Evolutionary conservation across 805 yeast species (phyloP).

Genomic region (Lachancea kluyveri): DNA sequence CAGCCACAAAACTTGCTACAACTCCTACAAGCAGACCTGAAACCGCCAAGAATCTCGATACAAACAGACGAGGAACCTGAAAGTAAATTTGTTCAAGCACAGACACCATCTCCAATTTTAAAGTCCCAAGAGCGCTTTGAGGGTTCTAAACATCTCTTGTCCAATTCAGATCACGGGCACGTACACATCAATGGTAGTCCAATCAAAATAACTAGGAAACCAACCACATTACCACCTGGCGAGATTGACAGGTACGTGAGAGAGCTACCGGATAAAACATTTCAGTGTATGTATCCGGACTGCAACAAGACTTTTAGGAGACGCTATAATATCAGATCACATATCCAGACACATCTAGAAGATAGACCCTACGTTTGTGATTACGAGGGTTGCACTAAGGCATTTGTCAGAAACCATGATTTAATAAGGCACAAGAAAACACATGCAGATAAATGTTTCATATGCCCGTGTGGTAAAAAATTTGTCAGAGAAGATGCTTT

Average conservation of each 20-base stretch:
- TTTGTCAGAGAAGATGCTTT: constrained; percentile 88
- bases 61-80: constrained; percentile 24
- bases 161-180: constrained; percentile 8
- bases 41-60: constrained; percentile 10
- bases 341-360: constrained; percentile 91
- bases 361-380: constrained; percentile 88
- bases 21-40: constrained; percentile 17
- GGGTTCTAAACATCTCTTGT: constrained; percentile 16
- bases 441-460: constrained; percentile 65
- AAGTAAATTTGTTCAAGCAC: constrained; percentile 31
- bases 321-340: constrained; percentile 88
- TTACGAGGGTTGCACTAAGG: constrained; percentile 57
- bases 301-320: constrained; percentile 85
- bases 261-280: constrained; percentile 74
- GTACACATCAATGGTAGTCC: constrained; percentile 14
- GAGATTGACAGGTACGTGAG: constrained; percentile 76
- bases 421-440: constrained; percentile 83
- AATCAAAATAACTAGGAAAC: constrained; percentile 24
- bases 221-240: constrained; percentile 71
- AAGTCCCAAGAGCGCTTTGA: constrained; percentile 31
- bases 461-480: constrained; percentile 90
- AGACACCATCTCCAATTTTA: constrained; percentile 41
- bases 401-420: constrained; percentile 95
- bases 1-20: constrained; percentile 3
- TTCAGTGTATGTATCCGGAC: constrained; percentile 63